Conservation (phyloP, 345 rosid species). For the Corchorus capsularis region DNA sequence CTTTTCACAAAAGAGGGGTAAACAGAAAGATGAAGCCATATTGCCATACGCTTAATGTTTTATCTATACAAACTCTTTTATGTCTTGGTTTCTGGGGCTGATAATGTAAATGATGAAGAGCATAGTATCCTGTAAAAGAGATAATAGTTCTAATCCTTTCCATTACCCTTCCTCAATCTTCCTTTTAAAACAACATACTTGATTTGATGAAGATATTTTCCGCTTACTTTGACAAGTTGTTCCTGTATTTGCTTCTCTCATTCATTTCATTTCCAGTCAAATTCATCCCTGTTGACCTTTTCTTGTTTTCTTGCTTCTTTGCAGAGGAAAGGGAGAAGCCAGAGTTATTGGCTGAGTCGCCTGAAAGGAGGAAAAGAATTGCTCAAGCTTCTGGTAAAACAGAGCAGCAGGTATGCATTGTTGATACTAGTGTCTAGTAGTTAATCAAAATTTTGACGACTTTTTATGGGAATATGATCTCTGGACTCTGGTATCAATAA, state of each 20-base stretch:
- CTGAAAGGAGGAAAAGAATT: constrained; percentile 73
- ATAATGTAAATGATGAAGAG: not conserved
- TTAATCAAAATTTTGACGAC: not conserved
- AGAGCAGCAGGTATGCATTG: constrained; percentile 68
- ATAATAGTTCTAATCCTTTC: not conserved
- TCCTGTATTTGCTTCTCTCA: not conserved
- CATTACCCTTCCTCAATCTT: not conserved
- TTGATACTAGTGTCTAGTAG: not conserved
- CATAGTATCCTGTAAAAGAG: not conserved
- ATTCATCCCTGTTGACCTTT: not conserved
- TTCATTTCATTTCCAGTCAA: constrained; percentile 1
- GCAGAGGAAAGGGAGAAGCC: constrained; percentile 96
- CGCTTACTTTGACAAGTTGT: not conserved
- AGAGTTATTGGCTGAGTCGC: constrained; percentile 89
- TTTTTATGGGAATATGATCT: not conserved
- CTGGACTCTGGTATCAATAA: constrained; percentile 25
- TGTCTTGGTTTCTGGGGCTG: not conserved
- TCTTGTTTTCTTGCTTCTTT: constrained; percentile 22
- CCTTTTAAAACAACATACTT: not conserved
- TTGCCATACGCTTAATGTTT: not conserved
- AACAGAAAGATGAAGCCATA: not conserved
- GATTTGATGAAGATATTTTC: not conserved
- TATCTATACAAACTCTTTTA: not conserved
- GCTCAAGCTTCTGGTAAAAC: constrained; percentile 87
- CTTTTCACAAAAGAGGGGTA: not conserved